A percentile compares a stretch with the other conserved stretches of the same genome.
Evolutionary conservation across 1,284 basidiomycete species (phyloP).

Genomic region (Heterobasidion occidentale): DNA sequence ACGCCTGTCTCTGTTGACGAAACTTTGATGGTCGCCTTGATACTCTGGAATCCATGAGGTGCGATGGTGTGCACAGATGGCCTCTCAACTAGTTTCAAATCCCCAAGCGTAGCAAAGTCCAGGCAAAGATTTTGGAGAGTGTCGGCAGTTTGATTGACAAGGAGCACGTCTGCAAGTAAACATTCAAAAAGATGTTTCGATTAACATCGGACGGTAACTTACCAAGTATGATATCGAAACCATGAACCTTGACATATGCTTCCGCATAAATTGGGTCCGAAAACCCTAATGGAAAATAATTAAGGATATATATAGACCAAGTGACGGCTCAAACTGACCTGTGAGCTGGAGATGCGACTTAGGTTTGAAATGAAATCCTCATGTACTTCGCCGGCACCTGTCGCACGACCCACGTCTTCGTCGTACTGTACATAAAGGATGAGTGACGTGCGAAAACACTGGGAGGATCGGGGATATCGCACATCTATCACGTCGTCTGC

Average conservation of each 20-base stretch:
- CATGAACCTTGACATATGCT: constrained; percentile 96
- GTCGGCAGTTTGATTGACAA: constrained; percentile 95
- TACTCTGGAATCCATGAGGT: constrained; percentile 96
- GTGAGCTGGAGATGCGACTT: constrained; percentile 95
- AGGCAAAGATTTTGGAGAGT: constrained; percentile 96
- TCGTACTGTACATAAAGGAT: constrained; percentile 54
- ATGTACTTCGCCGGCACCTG: constrained; percentile 75
- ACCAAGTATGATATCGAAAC: constrained; percentile 95
- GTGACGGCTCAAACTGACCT: constrained; percentile 32
- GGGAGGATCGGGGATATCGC: constrained; percentile 18
- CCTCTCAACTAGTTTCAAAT: constrained; percentile 95
- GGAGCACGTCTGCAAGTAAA: constrained; percentile 67
- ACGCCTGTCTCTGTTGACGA: constrained; percentile 97
- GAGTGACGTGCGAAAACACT: not conserved
- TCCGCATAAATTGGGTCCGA: constrained; percentile 99
- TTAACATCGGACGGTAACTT: constrained; percentile 9
- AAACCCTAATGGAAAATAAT: constrained; percentile 54
- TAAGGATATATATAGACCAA: constrained; percentile 1
- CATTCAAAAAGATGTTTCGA: not conserved
- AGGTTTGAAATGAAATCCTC: constrained; percentile 98
- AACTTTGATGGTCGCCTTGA: constrained; percentile 98
- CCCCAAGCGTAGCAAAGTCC: constrained; percentile 96
- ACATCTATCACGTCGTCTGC: constrained; percentile 79
- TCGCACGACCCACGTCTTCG: constrained; percentile 85
- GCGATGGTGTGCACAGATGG: constrained; percentile 90